Percentiles rank a stretch among this genome's conserved stretches.
These are phyloP conservation scores for Pluteus cervinus DNA, from an alignment of 768 basidiomycete genomes.

Conservation along the genomic window DNA sequence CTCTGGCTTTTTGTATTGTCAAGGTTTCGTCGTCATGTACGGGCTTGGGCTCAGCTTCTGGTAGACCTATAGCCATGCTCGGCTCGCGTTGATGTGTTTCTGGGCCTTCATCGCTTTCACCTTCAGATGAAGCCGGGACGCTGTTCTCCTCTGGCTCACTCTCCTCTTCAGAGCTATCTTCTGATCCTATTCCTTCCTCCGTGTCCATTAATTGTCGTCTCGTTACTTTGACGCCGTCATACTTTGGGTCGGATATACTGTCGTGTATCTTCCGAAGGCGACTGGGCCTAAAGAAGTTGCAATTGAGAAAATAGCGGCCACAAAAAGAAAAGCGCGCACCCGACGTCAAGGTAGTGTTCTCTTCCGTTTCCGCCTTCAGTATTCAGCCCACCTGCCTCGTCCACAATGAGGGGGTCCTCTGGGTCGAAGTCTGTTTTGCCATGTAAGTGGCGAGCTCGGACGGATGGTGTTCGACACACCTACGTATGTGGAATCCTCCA, in stretches of 20 bases:
- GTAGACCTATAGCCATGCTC: conserved; percentile 14
- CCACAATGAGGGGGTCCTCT: conserved; percentile 57
- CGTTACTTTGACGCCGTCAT: conserved; percentile 61
- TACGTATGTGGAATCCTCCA: conserved; percentile 63
- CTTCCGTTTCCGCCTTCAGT: conserved; percentile 33
- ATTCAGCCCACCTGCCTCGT: conserved; percentile 32
- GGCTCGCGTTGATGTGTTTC: conserved; percentile 1
- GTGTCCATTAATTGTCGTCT: conserved; percentile 48
- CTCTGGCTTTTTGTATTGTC: conserved; percentile 53
- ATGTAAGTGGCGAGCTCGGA: conserved; percentile 6
- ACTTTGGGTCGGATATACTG: conserved; percentile 70
- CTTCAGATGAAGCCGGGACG: conserved; percentile 3
- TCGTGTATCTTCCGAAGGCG: conserved; percentile 59
- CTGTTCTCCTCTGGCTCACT: conserved; percentile 4
- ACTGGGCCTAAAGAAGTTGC: conserved; percentile 47
- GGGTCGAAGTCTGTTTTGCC: conserved; percentile 59
- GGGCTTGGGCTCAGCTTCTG: too few relatives aligned
- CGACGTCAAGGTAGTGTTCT: conserved; percentile 83
- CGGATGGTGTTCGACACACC: conserved; percentile 37
- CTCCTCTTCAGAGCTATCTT: conserved; percentile 6
- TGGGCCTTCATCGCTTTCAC: too few relatives aligned
- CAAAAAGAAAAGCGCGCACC: conserved; percentile 38
- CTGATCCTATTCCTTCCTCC: conserved; percentile 7
- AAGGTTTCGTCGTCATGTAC: conserved; percentile 46
- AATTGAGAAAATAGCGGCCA: conserved; percentile 2